Conservation (phyloP, 805 yeast species). For the Hanseniaspora mollemarum region DNA sequence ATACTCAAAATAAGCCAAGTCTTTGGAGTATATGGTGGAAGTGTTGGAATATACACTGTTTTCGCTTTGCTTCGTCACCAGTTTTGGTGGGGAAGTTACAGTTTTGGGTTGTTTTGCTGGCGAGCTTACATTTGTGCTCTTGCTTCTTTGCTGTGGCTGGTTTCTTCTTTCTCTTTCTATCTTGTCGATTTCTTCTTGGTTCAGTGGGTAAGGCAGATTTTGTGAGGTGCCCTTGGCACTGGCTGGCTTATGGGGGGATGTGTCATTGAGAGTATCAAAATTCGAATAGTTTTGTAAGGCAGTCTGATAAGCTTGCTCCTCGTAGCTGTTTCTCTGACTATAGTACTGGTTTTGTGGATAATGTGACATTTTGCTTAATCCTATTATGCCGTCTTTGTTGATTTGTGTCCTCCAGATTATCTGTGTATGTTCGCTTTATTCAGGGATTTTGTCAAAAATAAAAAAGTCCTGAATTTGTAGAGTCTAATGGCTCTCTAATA, state of each 20-base stretch:
- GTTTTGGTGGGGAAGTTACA: constrained; percentile 11
- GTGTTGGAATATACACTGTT: constrained; percentile 7
- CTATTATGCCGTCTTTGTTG: too few species aligned
- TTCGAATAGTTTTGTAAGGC: too few species aligned
- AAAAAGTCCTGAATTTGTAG: too few species aligned
- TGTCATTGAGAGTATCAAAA: too few species aligned
- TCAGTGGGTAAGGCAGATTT: constrained; percentile 1
- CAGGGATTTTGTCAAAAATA: too few species aligned
- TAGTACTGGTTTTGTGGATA: not conserved
- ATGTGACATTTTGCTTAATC: not conserved
- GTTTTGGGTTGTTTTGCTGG: not conserved
- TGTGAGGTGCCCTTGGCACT: not conserved
- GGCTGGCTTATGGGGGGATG: too few species aligned
- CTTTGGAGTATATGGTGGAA: constrained; percentile 2
- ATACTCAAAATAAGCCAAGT: constrained; percentile 18
- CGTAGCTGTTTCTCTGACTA: not conserved
- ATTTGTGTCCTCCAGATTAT: too few species aligned
- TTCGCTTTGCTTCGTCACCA: constrained; percentile 3
- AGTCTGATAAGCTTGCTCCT: not conserved
- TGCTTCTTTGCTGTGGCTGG: not conserved
- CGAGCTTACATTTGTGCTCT: not conserved
- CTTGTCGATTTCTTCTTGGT: not conserved
- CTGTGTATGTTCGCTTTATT: too few species aligned
- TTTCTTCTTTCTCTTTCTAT: not conserved
- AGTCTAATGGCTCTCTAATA: too few species aligned